A percentile compares a stretch with the other conserved stretches of the same genome.
phyloP scores from a whole-genome alignment of 805 yeast species.

The Yamadazyma sp. region DNA sequence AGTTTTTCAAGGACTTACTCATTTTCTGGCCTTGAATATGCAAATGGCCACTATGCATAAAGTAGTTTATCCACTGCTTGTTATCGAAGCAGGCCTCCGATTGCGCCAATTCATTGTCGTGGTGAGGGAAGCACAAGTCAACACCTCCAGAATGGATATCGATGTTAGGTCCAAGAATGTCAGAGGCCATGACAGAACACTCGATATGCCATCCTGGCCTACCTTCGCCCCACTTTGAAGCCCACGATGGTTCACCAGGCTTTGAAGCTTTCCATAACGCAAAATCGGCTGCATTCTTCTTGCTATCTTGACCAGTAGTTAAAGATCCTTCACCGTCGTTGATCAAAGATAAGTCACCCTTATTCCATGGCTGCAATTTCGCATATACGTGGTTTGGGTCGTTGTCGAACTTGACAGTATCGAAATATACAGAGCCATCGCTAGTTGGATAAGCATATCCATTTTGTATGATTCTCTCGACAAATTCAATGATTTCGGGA shows the following conservation, averaged over 20 bases:
- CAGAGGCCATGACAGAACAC: conserved; percentile 98
- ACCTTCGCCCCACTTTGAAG: conserved; percentile 94
- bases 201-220: conserved; percentile 99
- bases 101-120: conserved; percentile 97
- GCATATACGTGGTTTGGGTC: conserved; percentile 80
- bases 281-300: conserved; percentile 79
- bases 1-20: conserved; percentile 94
- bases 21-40: conserved; percentile 98
- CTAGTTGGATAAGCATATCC: conserved; percentile 82
- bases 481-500: conserved; percentile 86
- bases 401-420: conserved; percentile 77
- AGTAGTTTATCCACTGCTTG: conserved; percentile 95
- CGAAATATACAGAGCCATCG: conserved; percentile 96
- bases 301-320: conserved; percentile 52
- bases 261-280: conserved; percentile 97
- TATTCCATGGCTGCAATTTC: conserved; percentile 97
- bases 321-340: conserved; percentile 95
- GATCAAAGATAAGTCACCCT: conserved; percentile 80
- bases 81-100: conserved; percentile 89
- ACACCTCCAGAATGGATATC: conserved; percentile 98
- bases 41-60: conserved; percentile 94
- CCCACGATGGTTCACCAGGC: conserved; percentile 97
- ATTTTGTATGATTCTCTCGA: conserved; percentile 66
- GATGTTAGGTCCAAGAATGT: conserved; percentile 75
- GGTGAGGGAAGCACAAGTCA: conserved; percentile 98